These are phyloP conservation scores for Alternaria postmessia DNA, from an alignment of 2,329 filamentous ascomycete genomes.

Conservation along the genomic window DNA sequence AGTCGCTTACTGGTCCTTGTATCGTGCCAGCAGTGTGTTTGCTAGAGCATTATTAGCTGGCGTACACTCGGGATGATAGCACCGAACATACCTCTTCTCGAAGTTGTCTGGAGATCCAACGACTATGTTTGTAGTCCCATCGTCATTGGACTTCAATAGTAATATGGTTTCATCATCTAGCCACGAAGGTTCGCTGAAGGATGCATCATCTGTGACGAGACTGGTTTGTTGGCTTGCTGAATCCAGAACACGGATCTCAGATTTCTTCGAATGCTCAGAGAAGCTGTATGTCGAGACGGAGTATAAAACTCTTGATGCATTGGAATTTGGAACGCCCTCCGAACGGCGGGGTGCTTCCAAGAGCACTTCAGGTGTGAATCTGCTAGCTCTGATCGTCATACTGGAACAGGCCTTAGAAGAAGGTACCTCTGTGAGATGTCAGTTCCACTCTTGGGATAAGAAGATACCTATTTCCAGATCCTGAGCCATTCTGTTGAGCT, in stretches of 20 bases:
- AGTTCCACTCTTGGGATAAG: neutral
- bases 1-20: slow-evolving; percentile 57
- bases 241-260: slow-evolving; percentile 75
- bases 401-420: slow-evolving; percentile 3
- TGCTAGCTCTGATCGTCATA: slow-evolving; percentile 75
- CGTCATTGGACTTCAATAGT: slow-evolving; percentile 58
- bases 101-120: slow-evolving; percentile 46
- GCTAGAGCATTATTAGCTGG: slow-evolving; percentile 25
- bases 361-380: slow-evolving; percentile 79
- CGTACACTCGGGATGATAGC: neutral
- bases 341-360: slow-evolving; percentile 79
- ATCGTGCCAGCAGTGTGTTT: slow-evolving; percentile 55
- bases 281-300: slow-evolving; percentile 82
- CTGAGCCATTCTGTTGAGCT: neutral
- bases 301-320: slow-evolving; percentile 71
- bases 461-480: neutral
- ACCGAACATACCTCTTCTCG: slow-evolving; percentile 37
- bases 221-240: slow-evolving; percentile 71
- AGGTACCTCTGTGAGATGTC: neutral
- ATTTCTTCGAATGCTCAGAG: slow-evolving; percentile 71
- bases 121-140: slow-evolving; percentile 51
- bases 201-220: slow-evolving; percentile 69
- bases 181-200: slow-evolving; percentile 78
- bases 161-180: slow-evolving; percentile 72
- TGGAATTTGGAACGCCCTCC: slow-evolving; percentile 71